Conservation (phyloP, 208 protist genomes). For the Acanthamoeba triangularis region DNA sequence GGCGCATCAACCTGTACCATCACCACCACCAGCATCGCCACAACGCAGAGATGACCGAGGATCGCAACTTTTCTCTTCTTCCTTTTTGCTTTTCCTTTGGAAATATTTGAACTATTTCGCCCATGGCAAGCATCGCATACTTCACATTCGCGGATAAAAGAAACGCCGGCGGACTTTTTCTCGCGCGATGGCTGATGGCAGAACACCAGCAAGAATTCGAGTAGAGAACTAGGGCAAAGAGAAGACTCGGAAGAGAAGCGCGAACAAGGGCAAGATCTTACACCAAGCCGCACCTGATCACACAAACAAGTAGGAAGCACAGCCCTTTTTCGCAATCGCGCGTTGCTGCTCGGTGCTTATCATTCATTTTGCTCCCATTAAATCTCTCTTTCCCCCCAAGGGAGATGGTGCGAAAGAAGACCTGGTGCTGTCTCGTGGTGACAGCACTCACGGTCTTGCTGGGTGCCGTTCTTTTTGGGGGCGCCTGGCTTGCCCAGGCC, state of each 20-base stretch:
- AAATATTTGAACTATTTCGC: too few species aligned
- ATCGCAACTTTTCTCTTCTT: neutral
- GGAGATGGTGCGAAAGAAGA: neutral
- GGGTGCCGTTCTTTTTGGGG: slow-evolving; percentile 23
- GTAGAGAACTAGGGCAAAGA: too few species aligned
- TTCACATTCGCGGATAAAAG: too few species aligned
- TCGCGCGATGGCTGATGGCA: too few species aligned
- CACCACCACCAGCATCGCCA: neutral
- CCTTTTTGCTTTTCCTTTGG: neutral
- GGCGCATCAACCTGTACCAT: too few species aligned
- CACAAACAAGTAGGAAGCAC: neutral
- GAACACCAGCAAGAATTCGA: too few species aligned
- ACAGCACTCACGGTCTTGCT: slow-evolving; percentile 23
- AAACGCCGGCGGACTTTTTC: neutral
- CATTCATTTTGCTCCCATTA: too few species aligned
- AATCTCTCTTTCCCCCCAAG: neutral
- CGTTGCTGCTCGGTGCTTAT: too few species aligned
- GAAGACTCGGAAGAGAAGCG: neutral
- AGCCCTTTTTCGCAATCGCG: neutral
- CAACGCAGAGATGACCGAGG: neutral
- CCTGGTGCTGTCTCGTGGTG: slow-evolving; percentile 41
- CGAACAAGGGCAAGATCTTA: neutral
- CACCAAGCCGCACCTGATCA: neutral
- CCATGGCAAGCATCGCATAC: too few species aligned
- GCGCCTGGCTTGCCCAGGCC: neutral